These are phyloP conservation scores for Austroboletus novae-zelandiae DNA, from an alignment of 1,284 basidiomycete species.

Conservation along the genomic window DNA sequence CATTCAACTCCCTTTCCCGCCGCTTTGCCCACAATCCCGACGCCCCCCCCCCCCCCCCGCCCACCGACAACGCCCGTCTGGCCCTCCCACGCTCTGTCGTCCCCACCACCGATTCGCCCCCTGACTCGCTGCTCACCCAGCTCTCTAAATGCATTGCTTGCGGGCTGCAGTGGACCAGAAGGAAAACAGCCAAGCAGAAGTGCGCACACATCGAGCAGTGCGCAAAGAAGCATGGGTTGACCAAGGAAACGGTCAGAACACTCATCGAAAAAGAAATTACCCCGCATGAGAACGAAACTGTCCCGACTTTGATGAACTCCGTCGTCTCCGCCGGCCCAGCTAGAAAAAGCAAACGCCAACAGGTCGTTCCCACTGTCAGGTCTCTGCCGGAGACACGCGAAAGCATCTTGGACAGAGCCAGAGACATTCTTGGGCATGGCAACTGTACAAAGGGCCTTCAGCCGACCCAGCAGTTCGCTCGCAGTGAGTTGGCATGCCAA, in stretches of 20 bases:
- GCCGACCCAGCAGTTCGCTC: conserved; percentile 34
- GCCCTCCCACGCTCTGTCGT: conserved; percentile 2
- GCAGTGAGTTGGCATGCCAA: conserved; percentile 20
- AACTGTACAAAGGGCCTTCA: conserved; percentile 5
- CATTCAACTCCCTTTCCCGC: conserved; percentile 14
- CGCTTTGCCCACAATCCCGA: conserved; percentile 35
- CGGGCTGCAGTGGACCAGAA: conserved; percentile 61
- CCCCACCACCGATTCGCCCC: conserved; percentile 32
- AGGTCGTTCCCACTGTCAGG: conserved; percentile 46
- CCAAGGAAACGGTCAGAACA: conserved; percentile 51
- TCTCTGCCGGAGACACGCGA: conserved; percentile 47
- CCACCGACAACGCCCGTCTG: not conserved
- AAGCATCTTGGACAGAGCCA: conserved; percentile 55
- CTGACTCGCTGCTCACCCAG: conserved; percentile 44
- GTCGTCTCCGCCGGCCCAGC: conserved; percentile 45
- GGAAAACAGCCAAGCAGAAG: conserved; percentile 62
- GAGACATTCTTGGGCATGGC: conserved; percentile 38
- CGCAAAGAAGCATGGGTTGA: conserved; percentile 55
- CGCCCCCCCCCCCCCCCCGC: not conserved
- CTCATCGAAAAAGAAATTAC: conserved; percentile 51
- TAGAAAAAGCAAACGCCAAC: conserved; percentile 44
- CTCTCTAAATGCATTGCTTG: conserved; percentile 65
- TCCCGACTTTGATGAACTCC: conserved; percentile 53
- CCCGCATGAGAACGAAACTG: conserved; percentile 13
- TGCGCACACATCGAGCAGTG: conserved; percentile 64